These are phyloP conservation scores for Chaetomium strumarium DNA, from an alignment of 2,329 filamentous ascomycete species.

Conservation along the genomic window DNA sequence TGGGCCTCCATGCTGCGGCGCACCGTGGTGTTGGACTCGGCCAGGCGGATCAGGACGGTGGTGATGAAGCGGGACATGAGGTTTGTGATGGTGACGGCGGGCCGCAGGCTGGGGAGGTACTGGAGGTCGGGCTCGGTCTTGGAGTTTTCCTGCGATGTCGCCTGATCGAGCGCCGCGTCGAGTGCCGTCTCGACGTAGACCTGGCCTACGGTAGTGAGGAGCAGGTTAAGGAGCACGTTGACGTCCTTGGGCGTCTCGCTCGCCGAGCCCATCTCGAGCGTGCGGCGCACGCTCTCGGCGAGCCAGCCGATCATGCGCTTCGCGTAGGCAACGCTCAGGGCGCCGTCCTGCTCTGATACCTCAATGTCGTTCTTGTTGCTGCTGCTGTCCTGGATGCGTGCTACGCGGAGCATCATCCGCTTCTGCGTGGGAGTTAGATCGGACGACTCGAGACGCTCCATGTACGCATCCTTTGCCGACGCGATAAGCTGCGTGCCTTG, in stretches of 20 bases:
- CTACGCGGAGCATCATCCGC: slow-evolving; percentile 81
- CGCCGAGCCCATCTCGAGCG: slow-evolving; percentile 80
- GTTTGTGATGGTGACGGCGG: slow-evolving; percentile 82
- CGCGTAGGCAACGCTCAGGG: slow-evolving; percentile 75
- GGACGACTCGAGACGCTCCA: slow-evolving; percentile 80
- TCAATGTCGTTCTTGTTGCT: slow-evolving; percentile 81
- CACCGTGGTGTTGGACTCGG: slow-evolving; percentile 83
- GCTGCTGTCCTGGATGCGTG: slow-evolving; percentile 71
- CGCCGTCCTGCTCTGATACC: slow-evolving; percentile 83
- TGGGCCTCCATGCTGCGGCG: slow-evolving; percentile 84
- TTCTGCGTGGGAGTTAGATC: slow-evolving; percentile 86
- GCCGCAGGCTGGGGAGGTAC: slow-evolving; percentile 72
- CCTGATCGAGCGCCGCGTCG: slow-evolving; percentile 66
- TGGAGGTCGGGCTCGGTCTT: slow-evolving; percentile 84
- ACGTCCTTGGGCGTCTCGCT: slow-evolving; percentile 93
- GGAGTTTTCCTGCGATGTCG: slow-evolving; percentile 66
- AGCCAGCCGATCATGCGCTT: slow-evolving; percentile 98
- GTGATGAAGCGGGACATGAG: slow-evolving; percentile 90
- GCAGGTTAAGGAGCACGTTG: slow-evolving; percentile 71
- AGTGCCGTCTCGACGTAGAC: slow-evolving; percentile 65
- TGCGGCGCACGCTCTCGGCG: slow-evolving; percentile 86
- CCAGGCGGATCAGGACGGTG: slow-evolving; percentile 83
- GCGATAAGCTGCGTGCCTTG: slow-evolving; percentile 84
- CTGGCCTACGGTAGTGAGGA: slow-evolving; percentile 83
- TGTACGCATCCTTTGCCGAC: slow-evolving; percentile 84